Base-by-base conservation (phyloP, 1,139 yeast genomes). In the Blastobotrys indianensis region DNA sequence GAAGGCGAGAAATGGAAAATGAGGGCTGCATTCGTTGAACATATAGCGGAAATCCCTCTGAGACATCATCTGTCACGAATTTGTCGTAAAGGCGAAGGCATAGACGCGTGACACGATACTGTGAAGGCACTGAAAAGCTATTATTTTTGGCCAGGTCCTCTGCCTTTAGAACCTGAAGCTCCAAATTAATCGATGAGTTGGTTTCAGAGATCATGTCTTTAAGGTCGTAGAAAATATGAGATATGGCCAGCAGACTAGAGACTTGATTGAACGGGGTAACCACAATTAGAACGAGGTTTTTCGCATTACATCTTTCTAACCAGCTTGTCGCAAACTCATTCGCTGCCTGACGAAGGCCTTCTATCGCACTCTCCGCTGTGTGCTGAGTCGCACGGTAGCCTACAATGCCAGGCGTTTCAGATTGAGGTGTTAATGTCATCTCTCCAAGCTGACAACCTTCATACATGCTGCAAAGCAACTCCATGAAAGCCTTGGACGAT, bases 21-120 rank as follows among this genome's bases (percentile, higher is more conserved):
- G 67, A 65, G 6, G 66, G 65, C 9, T 46, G 40, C 12, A 52
- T 47, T 13, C 62, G 52, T 23, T 55, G 56, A 11, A 48, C 32
- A 1, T 12, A 12, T 23, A 36, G 11, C 32, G 12, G 10, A 23
- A 11, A 9, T 16, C 10, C 9, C 15, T 20, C 33, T 6, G 38
- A 16, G 35, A 44, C 9, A 12, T 39, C 33, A n/a, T 30, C n/a
- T n/a, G 41, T 9, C 25, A 35, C 31, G 25, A 62, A 58, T 68
- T 62, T 57, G 58, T 85, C 85, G 65, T 86, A 90, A 3, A 87
- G 64, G 30, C 76, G 72, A 60, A 84, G 65, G 2, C 88, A 74
- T 5, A 85, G 54, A 44, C 72, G 72, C 2, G 78, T 67, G 33
- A 80, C 60, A 32, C 68, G 69, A 40, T 65, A 63, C 48, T 72